Evolutionary conservation across 164 flowering plant species (phyloP), one percentile per base, ranked within the genome.

Genomic region (Liriodendron chinense): DNA sequence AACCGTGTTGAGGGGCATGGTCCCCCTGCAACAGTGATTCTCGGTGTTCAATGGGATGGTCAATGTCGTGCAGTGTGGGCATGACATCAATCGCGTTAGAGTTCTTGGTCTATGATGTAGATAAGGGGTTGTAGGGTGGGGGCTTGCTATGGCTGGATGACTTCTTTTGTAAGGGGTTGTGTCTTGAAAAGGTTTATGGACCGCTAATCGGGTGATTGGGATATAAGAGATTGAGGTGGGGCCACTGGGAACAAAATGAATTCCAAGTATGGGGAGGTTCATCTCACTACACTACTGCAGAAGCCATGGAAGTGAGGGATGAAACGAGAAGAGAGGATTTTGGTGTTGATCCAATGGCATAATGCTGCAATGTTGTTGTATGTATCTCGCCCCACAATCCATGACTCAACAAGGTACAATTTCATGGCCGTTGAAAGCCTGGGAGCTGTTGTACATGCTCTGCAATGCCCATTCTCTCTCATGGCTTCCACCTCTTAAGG

Each of bases 1-100:
- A 1, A 87, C 78, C 76, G 96, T 98, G 0, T 16, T 87, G 69
- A 79, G 98, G 74, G 98, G 98, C 2, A 59, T 92, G 68, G 84
- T 93, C 70, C 92, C 97, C 0, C 70, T 95, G 78, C 98, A 93
- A 87, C 99, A 95, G 91, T 76, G 98, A 80, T 69, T 95, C 73
- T 97, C 97, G 12, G 80, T 93, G 62, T 92, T 92, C 57, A 97
- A 95, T 66, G 97, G 94, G 75, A 86, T 82, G 25, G 67, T 91
- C 75, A 98, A 95, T 84, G 84, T 95, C 63, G 97, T 95, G n/a
- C 79, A 96, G 72, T 89, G 89, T 62, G 92, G 98, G 43, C 91
- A 75, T 50, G 99, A 93, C 0, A 94, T 95, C 67, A 95, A 95
- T 67, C 83, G 97, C 79, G 59, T 65, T 93, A 91, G 98, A 93